Evolutionary conservation across 305 asterid species (phyloP), one percentile per base, ranked within the genome.

Genomic region (Fraxinus albicans): DNA sequence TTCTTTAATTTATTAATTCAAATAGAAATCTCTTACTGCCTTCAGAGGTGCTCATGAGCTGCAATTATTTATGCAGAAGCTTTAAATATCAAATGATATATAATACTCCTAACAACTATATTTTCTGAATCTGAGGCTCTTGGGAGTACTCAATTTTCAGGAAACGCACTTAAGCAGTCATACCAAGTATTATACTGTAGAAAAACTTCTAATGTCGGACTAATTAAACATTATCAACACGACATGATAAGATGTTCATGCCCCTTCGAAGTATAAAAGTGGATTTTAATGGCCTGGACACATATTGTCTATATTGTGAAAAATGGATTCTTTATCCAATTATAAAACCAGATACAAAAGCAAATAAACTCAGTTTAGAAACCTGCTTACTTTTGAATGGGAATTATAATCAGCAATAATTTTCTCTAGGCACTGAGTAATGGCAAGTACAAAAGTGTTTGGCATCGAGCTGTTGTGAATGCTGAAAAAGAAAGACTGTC

Each of bases 381-480:
- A 74, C 44, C 21, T 69, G 69, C 50, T 33, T 65, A 77, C 15
- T 33, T 78, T 13, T 21, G 60, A 53, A 15, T 55, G 29, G 33
- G 72, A 35, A 44, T 76, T 53, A 35, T 79, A 35, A 80, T 74
- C 25, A 6, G 19, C 13, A 8, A 25, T 53, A 33, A 27, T 10
- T 73, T 73, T 80, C 0, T 79, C 67, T 65, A 94, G 98, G 98
- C 97, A 1, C 83, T 94, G 50, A 94, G 97, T 25, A 95, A 95
- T 6, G 97, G 98, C 8, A 87, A 85, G 79, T 95, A 93, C 85
- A 94, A 85, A 73, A 95, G 99, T 10, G 94, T 93, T 42, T 92
- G 97, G 95, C 99, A 95, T 73, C 88, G 99, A 21, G 99, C 97
- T 1, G 85, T 92, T 0, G 98, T 94, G 15, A 95, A 95, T 79